Conservation (phyloP, 768 basidiomycete genomes). For the Boletales sp. region DNA sequence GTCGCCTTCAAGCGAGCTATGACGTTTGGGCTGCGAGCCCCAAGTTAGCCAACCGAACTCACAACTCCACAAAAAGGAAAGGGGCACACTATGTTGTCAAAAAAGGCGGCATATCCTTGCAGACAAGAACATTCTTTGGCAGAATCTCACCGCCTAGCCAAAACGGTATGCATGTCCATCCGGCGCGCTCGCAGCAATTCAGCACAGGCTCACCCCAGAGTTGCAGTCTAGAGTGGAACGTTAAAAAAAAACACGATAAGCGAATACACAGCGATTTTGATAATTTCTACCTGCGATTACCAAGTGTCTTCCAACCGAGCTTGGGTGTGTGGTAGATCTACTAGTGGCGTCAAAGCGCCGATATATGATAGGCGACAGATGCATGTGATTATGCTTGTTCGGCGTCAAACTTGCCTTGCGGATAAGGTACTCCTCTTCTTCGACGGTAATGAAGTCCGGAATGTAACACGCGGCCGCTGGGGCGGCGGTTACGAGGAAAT, state of each 20-base stretch:
- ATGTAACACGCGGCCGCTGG: slow-evolving; percentile 57
- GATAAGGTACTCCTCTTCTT: slow-evolving; percentile 75
- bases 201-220: slow-evolving; percentile 56
- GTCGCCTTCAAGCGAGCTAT: slow-evolving; percentile 64
- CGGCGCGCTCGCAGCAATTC: background rate
- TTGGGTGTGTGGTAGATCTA: slow-evolving; percentile 79
- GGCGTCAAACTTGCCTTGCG: slow-evolving; percentile 54
- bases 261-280: background rate
- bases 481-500: slow-evolving; percentile 23
- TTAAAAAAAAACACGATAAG: background rate
- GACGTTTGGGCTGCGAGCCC: slow-evolving; percentile 67
- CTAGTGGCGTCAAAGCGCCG: slow-evolving; percentile 13
- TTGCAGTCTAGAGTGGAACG: slow-evolving; percentile 50
- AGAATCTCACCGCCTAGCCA: slow-evolving; percentile 69
- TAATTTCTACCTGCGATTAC: slow-evolving; percentile 9
- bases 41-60: slow-evolving; percentile 5
- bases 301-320: slow-evolving; percentile 72
- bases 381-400: background rate
- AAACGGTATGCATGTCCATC: slow-evolving; percentile 4
- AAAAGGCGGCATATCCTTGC: slow-evolving; percentile 68
- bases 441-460: slow-evolving; percentile 69
- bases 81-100: slow-evolving; percentile 58
- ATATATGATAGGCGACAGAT: background rate
- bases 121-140: slow-evolving; percentile 62
- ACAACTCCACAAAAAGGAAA: background rate